Base-by-base conservation (phyloP, 2,329 filamentous ascomycete genomes). In the Neofusicoccum cordaticola region DNA sequence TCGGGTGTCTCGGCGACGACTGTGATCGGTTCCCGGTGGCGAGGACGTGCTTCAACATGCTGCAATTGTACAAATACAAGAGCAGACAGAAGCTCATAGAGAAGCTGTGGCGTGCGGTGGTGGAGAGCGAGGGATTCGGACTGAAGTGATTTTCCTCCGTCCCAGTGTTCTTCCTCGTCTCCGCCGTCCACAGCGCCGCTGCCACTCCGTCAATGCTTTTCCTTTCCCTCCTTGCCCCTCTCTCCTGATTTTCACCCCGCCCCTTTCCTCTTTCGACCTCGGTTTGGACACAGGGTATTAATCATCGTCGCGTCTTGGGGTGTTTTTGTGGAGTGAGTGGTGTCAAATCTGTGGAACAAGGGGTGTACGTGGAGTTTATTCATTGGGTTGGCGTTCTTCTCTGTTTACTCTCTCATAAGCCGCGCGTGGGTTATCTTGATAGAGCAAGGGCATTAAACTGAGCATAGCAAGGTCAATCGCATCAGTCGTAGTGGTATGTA, bases 71-170 rank as follows among this genome's bases (percentile, higher is more conserved):
- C 79, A 84, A 86, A 51, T 97, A 94, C 76, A 74, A 77, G 41
- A 87, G 85, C 3, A 86, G 83, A 69, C 83, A 88, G 72, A 88
- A 85, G 69, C 75, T 97, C 66, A 89, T 92, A 75, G 79, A 77
- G 60, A 87, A 88, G 80, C 80, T 97, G 37, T 96, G 93, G 92
- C 85, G 86, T 67, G 93, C 93, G 3, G 92, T 97, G n/a, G 82
- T 87, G 68, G 92, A 93, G 77, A 96, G 93, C 72, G 92, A 96
- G 75, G 93, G 93, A 2, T 97, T 97, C 83, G 93, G 93, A 37
- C 82, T 97, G 75, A 95, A 93, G 75, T 94, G 74, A 82, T 34
- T 27, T 22, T 22, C 27, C 6, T 7, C 27, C 1, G 6, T 31
- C 27, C 27, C 27, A 31, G 27, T 31, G 27, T 31, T 31, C 27